Evolutionary conservation across 2,329 filamentous ascomycete species (phyloP).

Genomic region (Aaosphaeria arxii): DNA sequence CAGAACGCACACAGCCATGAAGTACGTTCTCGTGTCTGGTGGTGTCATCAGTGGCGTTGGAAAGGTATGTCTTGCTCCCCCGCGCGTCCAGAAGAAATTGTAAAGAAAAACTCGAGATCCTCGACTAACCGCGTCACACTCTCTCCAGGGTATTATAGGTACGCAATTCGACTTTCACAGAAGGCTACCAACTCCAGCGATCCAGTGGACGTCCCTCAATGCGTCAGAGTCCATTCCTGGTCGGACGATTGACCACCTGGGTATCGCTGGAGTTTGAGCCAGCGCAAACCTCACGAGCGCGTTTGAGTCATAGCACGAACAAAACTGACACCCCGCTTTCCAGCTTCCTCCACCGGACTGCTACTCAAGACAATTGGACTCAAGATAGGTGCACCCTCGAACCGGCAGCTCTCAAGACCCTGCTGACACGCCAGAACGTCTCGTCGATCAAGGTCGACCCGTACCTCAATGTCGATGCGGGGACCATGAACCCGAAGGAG

Average conservation of each 20-base stretch:
- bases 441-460: conserved; percentile 69
- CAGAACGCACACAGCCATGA: conserved; percentile 55
- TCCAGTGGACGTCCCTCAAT: no score
- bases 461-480: conserved; percentile 75
- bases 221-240: no score
- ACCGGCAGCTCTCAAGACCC: conserved; percentile 8
- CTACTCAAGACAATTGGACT: conserved; percentile 78
- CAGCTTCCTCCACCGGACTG: conserved; percentile 68
- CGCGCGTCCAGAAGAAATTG: conserved; percentile 1
- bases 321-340: conserved; percentile 28
- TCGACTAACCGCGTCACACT: conserved; percentile 13
- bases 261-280: no score
- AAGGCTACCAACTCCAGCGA: no score
- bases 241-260: no score
- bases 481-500: conserved; percentile 67
- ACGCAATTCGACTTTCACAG: conserved; percentile 18
- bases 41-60: conserved; percentile 48
- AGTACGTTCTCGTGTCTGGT: conserved; percentile 78
- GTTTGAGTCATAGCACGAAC: conserved; percentile 1
- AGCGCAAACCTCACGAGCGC: not conserved
- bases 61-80: conserved; percentile 44
- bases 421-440: conserved; percentile 49
- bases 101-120: not conserved
- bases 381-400: conserved; percentile 57
- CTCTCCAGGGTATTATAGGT: conserved; percentile 63